Evolutionary conservation across 768 basidiomycete genomes (phyloP).

Genomic region (Stropharia rugosoannulata): DNA sequence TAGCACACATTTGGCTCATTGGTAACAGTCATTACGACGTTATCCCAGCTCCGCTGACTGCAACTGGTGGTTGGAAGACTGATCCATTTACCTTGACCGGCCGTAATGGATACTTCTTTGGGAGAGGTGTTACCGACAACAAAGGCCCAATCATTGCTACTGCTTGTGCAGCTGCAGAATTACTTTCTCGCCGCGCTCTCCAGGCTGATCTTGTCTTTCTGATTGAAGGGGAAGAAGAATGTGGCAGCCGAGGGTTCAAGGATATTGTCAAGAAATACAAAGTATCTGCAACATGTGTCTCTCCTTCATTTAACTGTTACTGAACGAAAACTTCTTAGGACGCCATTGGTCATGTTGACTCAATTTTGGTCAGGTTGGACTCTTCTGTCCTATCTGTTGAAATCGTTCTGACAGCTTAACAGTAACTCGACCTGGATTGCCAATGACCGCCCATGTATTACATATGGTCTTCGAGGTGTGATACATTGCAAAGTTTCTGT

Average conservation of each 20-base stretch:
- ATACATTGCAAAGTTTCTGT: slow-evolving; percentile 84
- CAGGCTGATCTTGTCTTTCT: slow-evolving; percentile 87
- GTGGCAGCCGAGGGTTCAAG: slow-evolving; percentile 85
- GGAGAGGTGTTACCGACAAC: slow-evolving; percentile 90
- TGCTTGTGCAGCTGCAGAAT: slow-evolving; percentile 84
- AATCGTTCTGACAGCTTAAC: background rate
- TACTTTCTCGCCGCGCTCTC: slow-evolving; percentile 70
- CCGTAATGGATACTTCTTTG: slow-evolving; percentile 87
- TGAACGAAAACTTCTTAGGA: slow-evolving; percentile 41
- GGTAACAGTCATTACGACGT: slow-evolving; percentile 87
- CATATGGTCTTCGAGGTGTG: slow-evolving; percentile 93
- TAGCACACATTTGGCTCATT: background rate
- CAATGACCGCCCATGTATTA: slow-evolving; percentile 89
- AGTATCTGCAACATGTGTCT: slow-evolving; percentile 34
- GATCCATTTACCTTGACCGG: slow-evolving; percentile 84
- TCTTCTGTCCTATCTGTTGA: too few species aligned
- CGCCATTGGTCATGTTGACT: slow-evolving; percentile 83
- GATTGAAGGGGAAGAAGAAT: slow-evolving; percentile 96
- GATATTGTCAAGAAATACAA: slow-evolving; percentile 76
- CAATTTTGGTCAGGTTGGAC: slow-evolving; percentile 78
- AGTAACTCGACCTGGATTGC: slow-evolving; percentile 98
- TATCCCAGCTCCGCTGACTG: slow-evolving; percentile 64
- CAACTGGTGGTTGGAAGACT: slow-evolving; percentile 67
- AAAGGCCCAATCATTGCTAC: slow-evolving; percentile 94
- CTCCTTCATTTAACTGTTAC: background rate